A percentile compares a stretch with the other conserved stretches of the same genome.
These are phyloP conservation scores for Rhododendron vialii DNA, from an alignment of 148 eudicot genomes.

Conservation along the genomic window DNA sequence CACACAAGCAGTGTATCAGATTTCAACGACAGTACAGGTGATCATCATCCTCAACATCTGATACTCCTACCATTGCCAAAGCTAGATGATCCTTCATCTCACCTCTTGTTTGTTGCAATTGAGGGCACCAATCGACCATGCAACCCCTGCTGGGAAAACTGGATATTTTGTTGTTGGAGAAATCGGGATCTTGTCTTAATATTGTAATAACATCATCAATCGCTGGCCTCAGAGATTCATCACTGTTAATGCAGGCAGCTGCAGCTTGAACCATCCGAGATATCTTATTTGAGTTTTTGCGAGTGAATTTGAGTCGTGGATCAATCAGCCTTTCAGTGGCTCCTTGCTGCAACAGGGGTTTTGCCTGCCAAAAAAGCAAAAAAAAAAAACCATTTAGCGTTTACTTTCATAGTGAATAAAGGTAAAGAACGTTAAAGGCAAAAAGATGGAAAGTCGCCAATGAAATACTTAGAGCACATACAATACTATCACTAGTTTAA, in stretches of 20 bases:
- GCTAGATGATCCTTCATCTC: slow-evolving; percentile 75
- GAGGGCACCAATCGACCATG: slow-evolving; percentile 27
- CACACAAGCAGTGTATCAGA: neutral
- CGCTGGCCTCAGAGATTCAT: slow-evolving; percentile 68
- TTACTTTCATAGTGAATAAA: neutral
- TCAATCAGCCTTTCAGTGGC: slow-evolving; percentile 50
- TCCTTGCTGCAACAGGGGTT: slow-evolving; percentile 75
- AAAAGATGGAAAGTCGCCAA: neutral
- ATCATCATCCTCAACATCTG: slow-evolving; percentile 67
- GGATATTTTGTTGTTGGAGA: slow-evolving; percentile 34
- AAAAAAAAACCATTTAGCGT: neutral
- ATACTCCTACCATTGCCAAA: slow-evolving; percentile 82
- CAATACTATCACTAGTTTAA: neutral
- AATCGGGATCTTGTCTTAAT: slow-evolving; percentile 49
- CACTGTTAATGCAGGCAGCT: slow-evolving; percentile 62
- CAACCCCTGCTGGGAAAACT: slow-evolving; percentile 25
- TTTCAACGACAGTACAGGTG: slow-evolving; percentile 48
- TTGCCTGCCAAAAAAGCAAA: slow-evolving; percentile 53
- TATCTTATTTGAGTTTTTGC: slow-evolving; percentile 47
- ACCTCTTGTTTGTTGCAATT: slow-evolving; percentile 42
- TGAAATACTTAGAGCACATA: neutral
- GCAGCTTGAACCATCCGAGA: slow-evolving; percentile 74
- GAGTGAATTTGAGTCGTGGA: slow-evolving; percentile 51
- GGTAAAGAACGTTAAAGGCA: neutral
- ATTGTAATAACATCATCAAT: slow-evolving; percentile 60